phyloP scores from a whole-genome alignment of 2,329 filamentous ascomycete species.

The Didymosphaeria variabile region DNA sequence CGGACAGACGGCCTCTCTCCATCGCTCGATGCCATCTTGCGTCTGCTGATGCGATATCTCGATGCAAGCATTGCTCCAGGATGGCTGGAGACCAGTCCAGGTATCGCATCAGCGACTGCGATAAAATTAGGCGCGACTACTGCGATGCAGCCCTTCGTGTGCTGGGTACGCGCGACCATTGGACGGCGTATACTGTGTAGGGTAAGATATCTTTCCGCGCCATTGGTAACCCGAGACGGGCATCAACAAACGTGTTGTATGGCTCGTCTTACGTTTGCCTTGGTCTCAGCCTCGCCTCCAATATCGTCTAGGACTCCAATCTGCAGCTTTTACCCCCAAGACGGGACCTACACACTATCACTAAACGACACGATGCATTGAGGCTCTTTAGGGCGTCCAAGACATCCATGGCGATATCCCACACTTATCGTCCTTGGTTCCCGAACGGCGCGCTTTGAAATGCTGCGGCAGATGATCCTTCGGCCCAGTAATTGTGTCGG shows the following conservation, averaged over 20 bases:
- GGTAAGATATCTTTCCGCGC: slow-evolving; percentile 16
- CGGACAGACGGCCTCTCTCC: slow-evolving; percentile 3
- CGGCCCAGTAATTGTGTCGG: slow-evolving; percentile 20
- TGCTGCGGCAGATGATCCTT: slow-evolving; percentile 22
- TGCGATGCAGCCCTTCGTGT: slow-evolving; percentile 26
- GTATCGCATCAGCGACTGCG: slow-evolving; percentile 2
- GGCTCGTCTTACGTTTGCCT: slow-evolving; percentile 18
- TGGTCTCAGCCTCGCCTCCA: slow-evolving; percentile 18
- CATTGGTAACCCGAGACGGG: slow-evolving; percentile 30
- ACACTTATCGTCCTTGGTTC: slow-evolving; percentile 11
- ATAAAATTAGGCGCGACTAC: slow-evolving; percentile 15
- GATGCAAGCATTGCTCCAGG: neutral
- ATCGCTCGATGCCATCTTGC: slow-evolving; percentile 4
- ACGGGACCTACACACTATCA: slow-evolving; percentile 9
- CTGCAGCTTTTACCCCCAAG: slow-evolving; percentile 3
- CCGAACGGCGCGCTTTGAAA: slow-evolving; percentile 16
- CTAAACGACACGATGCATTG: slow-evolving; percentile 6
- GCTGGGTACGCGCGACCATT: slow-evolving; percentile 14
- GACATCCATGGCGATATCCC: slow-evolving; percentile 5
- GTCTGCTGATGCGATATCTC: slow-evolving; percentile 8
- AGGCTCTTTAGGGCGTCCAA: slow-evolving; percentile 16
- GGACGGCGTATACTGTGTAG: slow-evolving; percentile 13
- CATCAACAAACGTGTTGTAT: slow-evolving; percentile 16
- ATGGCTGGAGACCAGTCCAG: neutral
- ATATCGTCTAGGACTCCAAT: slow-evolving; percentile 7